These are phyloP conservation scores for Mycena galopus DNA, from an alignment of 768 basidiomycete genomes.

Conservation along the genomic window DNA sequence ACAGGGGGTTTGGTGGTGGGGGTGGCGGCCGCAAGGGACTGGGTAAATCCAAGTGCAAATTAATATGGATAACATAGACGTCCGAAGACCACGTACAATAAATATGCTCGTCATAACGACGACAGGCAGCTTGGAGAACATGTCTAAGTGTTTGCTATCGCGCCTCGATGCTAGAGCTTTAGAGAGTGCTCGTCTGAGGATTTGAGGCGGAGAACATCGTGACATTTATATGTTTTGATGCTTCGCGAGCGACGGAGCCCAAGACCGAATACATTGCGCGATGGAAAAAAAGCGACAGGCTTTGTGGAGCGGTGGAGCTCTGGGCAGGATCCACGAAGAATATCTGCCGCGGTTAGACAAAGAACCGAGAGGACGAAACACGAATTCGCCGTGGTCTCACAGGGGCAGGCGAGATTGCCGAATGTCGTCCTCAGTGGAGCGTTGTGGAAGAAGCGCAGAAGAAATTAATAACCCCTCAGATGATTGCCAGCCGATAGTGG, in stretches of 20 bases:
- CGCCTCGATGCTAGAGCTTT: background rate
- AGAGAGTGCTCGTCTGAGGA: background rate
- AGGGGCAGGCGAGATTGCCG: background rate
- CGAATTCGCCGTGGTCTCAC: background rate
- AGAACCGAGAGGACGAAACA: background rate
- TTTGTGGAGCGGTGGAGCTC: background rate
- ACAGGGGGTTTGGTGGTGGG: background rate
- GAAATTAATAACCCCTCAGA: background rate
- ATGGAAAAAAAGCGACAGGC: background rate
- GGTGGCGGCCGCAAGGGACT: slow-evolving; percentile 11
- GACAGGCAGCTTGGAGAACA: background rate
- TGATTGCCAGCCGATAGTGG: background rate
- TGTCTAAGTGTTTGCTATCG: background rate
- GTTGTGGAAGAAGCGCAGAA: background rate
- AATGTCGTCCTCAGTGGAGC: background rate
- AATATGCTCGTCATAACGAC: background rate
- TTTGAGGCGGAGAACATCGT: background rate
- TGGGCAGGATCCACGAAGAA: background rate
- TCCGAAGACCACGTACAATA: background rate
- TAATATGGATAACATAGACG: background rate
- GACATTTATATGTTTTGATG: background rate
- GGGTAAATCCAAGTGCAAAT: background rate
- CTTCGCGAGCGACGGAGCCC: background rate
- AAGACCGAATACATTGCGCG: background rate
- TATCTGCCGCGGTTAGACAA: background rate